Conservation (phyloP, 495 filamentous ascomycete species). For the Copromyces sp. region DNA sequence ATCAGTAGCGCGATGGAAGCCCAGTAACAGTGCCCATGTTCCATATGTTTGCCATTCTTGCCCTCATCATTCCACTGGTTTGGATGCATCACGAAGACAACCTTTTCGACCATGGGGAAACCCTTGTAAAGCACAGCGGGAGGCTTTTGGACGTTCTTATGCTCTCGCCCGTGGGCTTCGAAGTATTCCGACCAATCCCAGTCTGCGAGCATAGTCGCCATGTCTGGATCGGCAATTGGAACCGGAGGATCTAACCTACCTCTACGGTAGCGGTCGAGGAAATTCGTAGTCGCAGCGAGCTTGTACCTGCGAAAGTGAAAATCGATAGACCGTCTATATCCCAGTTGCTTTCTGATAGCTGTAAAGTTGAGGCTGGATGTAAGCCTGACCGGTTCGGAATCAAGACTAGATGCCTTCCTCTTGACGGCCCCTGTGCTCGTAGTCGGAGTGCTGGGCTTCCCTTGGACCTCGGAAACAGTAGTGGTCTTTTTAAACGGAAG, state of each 20-base stretch:
- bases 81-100: constrained; percentile 13
- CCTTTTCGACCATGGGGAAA: constrained; percentile 13
- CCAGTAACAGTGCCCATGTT: constrained; percentile 14
- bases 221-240: neutral
- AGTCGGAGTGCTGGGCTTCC: neutral
- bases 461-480: neutral
- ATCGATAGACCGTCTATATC: neutral
- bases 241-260: neutral
- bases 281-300: neutral
- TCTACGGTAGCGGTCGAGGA: neutral
- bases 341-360: neutral
- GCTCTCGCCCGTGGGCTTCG: neutral
- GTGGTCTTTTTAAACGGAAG: neutral
- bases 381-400: neutral
- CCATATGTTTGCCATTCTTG: neutral
- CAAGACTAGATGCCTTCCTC: neutral
- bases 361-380: neutral
- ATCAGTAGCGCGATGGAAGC: constrained; percentile 8
- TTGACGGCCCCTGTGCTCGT: neutral
- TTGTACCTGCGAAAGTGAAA: neutral
- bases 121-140: constrained; percentile 1
- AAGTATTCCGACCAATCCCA: neutral
- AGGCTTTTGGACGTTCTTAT: neutral
- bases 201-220: neutral
- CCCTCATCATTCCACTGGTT: constrained; percentile 4